Conservation (phyloP, 164 flowering plant species). For the Liriodendron chinense region DNA sequence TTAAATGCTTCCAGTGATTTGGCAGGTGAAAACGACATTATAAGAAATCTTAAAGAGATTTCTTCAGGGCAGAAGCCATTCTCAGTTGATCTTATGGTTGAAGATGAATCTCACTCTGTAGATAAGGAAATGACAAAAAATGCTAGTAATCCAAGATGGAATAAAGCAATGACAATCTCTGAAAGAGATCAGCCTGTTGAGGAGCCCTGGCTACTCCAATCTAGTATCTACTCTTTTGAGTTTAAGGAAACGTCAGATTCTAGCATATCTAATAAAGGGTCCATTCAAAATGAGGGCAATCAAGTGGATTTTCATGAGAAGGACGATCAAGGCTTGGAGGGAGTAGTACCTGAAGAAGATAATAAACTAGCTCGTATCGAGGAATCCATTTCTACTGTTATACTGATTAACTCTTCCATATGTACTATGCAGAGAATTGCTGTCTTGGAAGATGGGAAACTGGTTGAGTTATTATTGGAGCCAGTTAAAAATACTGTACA, state of each 20-base stretch:
- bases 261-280: constrained; percentile 12
- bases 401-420: constrained; percentile 84
- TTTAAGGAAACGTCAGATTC: constrained; percentile 19
- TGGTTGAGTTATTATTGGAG: constrained; percentile 87
- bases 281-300: constrained; percentile 17
- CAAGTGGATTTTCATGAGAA: constrained; percentile 21
- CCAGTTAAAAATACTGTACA: constrained; percentile 86
- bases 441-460: constrained; percentile 71
- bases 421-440: constrained; percentile 98
- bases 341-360: constrained; percentile 33
- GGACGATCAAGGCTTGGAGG: constrained; percentile 23
- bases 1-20: constrained; percentile 85
- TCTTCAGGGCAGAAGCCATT: constrained; percentile 19
- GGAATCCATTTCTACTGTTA: constrained; percentile 55
- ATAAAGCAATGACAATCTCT: constrained; percentile 18
- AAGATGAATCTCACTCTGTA: constrained; percentile 16
- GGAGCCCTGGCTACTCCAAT: constrained; percentile 82
- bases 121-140: constrained; percentile 15
- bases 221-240: constrained; percentile 24
- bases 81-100: constrained; percentile 16
- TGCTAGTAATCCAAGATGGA: constrained; percentile 13
- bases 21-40: constrained; percentile 58
- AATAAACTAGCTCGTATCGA: constrained; percentile 22
- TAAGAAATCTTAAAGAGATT: constrained; percentile 24
- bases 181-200: constrained; percentile 60